A percentile compares a stretch with the other conserved stretches of the same genome.
Evolutionary conservation across 257 asterid species (phyloP).

Genomic region (Nicotiana paniculata): DNA sequence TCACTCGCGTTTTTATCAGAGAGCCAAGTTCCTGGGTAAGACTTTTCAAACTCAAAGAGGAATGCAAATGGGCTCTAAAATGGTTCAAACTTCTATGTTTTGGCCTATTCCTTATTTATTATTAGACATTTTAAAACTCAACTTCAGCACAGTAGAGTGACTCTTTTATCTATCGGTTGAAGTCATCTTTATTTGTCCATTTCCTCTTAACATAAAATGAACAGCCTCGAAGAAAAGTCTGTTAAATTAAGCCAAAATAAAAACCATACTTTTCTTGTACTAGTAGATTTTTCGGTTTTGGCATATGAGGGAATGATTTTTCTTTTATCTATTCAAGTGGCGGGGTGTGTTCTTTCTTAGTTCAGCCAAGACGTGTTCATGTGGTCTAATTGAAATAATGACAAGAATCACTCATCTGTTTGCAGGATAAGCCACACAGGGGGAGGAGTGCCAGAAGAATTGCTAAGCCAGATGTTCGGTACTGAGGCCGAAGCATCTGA

Average conservation of each 20-base stretch:
- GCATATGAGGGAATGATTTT: neutral
- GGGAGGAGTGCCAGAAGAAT: constrained; percentile 72
- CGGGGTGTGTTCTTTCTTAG: neutral
- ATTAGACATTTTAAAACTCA: neutral
- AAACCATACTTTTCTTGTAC: neutral
- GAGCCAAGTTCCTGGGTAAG: too few species aligned
- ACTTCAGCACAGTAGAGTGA: neutral
- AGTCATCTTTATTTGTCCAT: neutral
- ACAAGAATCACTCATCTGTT: neutral
- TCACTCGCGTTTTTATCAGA: too few species aligned
- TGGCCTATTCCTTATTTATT: neutral
- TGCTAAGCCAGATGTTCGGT: constrained; percentile 74
- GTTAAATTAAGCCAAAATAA: neutral
- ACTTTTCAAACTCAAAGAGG: neutral
- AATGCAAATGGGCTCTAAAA: neutral
- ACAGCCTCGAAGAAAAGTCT: neutral
- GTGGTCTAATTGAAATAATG: neutral
- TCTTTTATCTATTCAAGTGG: neutral
- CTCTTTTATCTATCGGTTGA: neutral
- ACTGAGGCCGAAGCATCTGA: constrained; percentile 53
- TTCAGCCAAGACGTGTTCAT: neutral
- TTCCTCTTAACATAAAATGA: neutral
- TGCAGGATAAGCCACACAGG: constrained; percentile 79
- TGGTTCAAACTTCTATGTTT: neutral
- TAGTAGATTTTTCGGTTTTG: neutral